Percentiles rank a stretch among this genome's conserved stretches.
These are phyloP conservation scores for Hemisphaericaspora subhashii DNA, from an alignment of 1,139 yeast species.

Conservation along the genomic window DNA sequence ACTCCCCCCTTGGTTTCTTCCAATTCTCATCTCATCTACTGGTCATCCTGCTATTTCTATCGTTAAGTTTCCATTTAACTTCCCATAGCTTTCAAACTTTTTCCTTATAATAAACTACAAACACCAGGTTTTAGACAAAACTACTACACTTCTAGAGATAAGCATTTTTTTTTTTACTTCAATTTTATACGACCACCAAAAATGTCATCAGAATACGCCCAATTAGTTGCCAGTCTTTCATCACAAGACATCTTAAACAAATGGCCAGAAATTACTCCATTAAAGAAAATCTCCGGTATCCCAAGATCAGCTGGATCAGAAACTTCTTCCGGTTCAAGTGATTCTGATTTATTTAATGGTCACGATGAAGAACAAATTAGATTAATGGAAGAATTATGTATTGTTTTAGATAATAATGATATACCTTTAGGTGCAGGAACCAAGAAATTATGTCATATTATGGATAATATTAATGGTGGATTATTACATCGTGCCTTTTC, in stretches of 20 bases:
- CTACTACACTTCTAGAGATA: background rate
- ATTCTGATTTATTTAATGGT: constrained; percentile 58
- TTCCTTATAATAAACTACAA: no score
- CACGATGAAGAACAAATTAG: constrained; percentile 93
- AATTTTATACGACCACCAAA: no score
- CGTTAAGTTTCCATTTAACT: no score
- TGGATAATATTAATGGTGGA: constrained; percentile 83
- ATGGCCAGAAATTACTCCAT: constrained; percentile 67
- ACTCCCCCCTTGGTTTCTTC: no score
- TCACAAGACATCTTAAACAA: constrained; percentile 49
- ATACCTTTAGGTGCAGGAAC: constrained; percentile 90
- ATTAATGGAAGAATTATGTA: constrained; percentile 95
- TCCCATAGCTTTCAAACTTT: no score
- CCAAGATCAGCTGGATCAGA: constrained; percentile 35
- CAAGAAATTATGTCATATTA: constrained; percentile 87
- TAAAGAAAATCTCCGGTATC: constrained; percentile 48
- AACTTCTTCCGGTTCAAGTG: constrained; percentile 11
- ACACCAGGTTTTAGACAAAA: no score
- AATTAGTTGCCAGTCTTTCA: constrained; percentile 52
- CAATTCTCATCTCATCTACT: no score
- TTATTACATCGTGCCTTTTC: constrained; percentile 94
- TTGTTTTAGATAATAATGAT: constrained; percentile 86
- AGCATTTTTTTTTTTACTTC: background rate
- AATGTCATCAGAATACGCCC: constrained; percentile 36
- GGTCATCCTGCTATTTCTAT: no score